Base-by-base conservation (phyloP, 2,329 filamentous ascomycete species). In the Trichoderma oligosporum region DNA sequence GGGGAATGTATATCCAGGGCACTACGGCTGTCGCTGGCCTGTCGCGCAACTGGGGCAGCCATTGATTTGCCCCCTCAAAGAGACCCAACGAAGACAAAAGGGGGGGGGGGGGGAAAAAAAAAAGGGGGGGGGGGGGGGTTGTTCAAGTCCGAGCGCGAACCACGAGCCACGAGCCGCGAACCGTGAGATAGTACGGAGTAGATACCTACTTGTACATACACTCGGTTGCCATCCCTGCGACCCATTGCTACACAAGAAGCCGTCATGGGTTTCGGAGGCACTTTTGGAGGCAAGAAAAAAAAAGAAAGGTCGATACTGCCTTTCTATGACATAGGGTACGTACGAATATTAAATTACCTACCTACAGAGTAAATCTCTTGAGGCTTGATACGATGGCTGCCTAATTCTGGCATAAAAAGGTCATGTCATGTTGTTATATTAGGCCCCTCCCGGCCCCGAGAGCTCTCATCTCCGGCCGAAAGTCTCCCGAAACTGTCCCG, bases 11-110 rank as follows among this genome's bases (percentile, higher is more conserved):
- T 14, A 42, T 39, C 22, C 38, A 57, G 39, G n/a, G 56, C 47
- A 57, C 56, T 46, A 57, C 56, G 56, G 56, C 56, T 57, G 56
- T 57, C 56, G 56, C 56, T 45, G 46, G 38, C 56, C 46, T 49
- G 46, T 57, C 42, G 53, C 45, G 35, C 53, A 44, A 56, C 53
- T 35, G 42, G 45, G 42, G 53, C 33, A 25, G 14, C 16, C 31
- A 29, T 38, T 45, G 29, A 31, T 55, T n/a, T n/a, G n/a, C n/a
- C 27, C 27, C 27, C 27, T 31, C 27, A 31, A 31, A 11, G 27
- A 6, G 27, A 31, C n/a, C n/a, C n/a, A n/a, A n/a, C n/a, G n/a
- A n/a, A n/a, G n/a, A n/a, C n/a, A n/a, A n/a, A n/a, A n/a, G n/a
- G n/a, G n/a, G n/a, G n/a, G n/a, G n/a, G n/a, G n/a, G n/a, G n/a